Conservation (phyloP, 2,329 filamentous ascomycete genomes). For the Fusarium sp. region DNA sequence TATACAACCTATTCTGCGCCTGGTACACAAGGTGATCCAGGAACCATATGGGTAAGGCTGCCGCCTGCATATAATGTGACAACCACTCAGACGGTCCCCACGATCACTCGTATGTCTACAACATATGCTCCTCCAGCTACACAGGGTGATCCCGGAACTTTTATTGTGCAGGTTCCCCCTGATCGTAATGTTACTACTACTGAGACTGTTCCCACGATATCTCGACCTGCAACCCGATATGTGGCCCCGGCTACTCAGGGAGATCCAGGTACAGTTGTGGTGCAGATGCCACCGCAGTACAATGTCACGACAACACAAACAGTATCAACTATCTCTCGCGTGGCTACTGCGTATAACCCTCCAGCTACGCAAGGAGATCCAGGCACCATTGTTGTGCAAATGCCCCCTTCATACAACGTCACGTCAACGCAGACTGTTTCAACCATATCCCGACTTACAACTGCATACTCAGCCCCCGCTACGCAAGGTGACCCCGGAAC, state of each 20-base stretch:
- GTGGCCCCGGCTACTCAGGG: not conserved
- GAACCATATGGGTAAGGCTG: not conserved
- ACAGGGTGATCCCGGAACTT: slow-evolving; percentile 5
- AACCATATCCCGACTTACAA: not conserved
- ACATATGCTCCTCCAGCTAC: slow-evolving; percentile 5
- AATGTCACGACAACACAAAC: slow-evolving; percentile 5
- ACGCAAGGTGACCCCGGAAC: slow-evolving; percentile 10
- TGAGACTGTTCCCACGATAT: not conserved
- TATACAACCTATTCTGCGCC: slow-evolving; percentile 2
- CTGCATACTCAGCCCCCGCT: not conserved
- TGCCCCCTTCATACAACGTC: not conserved
- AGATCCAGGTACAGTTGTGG: slow-evolving; percentile 15
- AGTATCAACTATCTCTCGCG: not conserved
- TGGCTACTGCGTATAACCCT: not conserved
- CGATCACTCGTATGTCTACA: not conserved
- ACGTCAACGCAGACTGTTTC: not conserved
- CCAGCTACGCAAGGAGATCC: not conserved
- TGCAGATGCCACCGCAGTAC: slow-evolving; percentile 2
- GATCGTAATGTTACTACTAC: not conserved
- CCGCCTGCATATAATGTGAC: slow-evolving; percentile 12
- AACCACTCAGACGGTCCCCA: not conserved
- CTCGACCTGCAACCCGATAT: slow-evolving; percentile 1
- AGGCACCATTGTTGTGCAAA: not conserved
- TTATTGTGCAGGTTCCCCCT: slow-evolving; percentile 3
- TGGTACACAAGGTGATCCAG: slow-evolving; percentile 1